Evolutionary conservation across 768 basidiomycete genomes (phyloP), one percentile per base, ranked within the genome.

Genomic region (Daedaleopsis sinensis): DNA sequence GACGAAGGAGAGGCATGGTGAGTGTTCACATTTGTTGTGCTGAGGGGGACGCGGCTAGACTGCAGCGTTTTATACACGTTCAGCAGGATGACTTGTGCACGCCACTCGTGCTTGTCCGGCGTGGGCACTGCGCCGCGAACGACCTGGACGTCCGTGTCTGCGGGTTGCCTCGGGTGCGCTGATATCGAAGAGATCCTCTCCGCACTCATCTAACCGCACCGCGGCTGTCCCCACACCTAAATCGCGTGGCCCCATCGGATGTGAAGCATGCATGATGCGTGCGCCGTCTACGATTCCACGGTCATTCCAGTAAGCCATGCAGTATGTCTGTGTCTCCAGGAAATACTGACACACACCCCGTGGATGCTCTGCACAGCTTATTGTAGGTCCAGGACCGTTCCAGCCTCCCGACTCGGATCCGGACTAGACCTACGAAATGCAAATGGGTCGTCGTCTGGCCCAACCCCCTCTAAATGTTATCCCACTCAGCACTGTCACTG

Each of bases 41-140:
- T 18, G 42, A 35, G 48, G 32, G 10, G 3, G 35, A 9, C 46
- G 15, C 39, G 36, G 15, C 37, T 15, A 51, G 52, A 42, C 19
- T 10, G 52, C 21, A 35, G 62, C 32, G 35, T 57, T 53, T 21
- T 63, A 43, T 64, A 59, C 52, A 59, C 53, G 49, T 13, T 9
- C 43, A 21, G 11, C 21, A 55, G 24, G 1, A 63, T 55, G 47
- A 48, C 9, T 57, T 61, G 21, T 51, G 61, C 55, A 24, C 55
- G 61, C 49, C 54, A 43, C 54, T 19, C 52, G 44, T 23, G 53
- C 60, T 12, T 50, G 55, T 61, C 37, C 27, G 53, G 57, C 57
- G 53, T 55, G 62, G 52, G n/a, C 19, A 51, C 52, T 42, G 55
- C 35, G 55, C 57, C 61, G 61, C 35, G 62, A 63, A 47, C 62